Percentiles rank a stretch among this genome's conserved stretches.
Conservation (phyloP, 331 rosid species). For the Acacia concinna region DNA sequence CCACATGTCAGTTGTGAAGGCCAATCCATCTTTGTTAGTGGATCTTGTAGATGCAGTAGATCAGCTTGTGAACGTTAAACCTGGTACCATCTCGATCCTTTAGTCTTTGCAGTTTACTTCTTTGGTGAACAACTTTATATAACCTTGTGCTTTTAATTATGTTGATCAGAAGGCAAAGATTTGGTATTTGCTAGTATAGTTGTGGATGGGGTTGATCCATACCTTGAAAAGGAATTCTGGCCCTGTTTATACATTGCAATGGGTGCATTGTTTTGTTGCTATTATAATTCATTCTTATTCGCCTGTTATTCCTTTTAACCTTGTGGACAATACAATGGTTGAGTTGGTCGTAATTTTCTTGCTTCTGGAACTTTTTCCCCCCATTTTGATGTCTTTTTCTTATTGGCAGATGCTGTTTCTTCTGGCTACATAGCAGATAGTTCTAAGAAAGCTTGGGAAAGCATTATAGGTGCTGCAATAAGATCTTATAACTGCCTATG, state of each 20-base stretch:
- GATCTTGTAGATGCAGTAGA: conserved; percentile 65
- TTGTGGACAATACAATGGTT: not conserved
- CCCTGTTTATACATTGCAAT: conserved; percentile 1
- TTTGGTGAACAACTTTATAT: conserved; percentile 1
- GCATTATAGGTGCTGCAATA: conserved; percentile 70
- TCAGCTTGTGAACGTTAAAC: conserved; percentile 44
- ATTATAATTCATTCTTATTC: not conserved
- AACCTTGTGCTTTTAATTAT: conserved; percentile 3
- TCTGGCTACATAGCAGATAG: conserved; percentile 47
- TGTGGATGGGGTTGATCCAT: conserved; percentile 3
- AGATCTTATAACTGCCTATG: conserved; percentile 50
- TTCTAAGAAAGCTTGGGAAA: conserved; percentile 52
- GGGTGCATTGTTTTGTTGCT: conserved; percentile 19
- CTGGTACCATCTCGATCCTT: conserved; percentile 46
- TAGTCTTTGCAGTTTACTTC: conserved; percentile 11
- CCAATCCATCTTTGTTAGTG: conserved; percentile 50
- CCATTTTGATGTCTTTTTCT: not conserved
- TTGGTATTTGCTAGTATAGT: conserved; percentile 1
- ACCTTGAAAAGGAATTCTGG: not conserved
- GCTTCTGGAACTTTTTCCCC: not conserved
- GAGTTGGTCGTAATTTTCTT: conserved; percentile 6
- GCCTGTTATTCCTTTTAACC: conserved; percentile 19
- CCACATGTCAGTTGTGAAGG: conserved; percentile 42
- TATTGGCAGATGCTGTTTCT: not conserved
- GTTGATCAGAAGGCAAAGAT: not conserved